Evolutionary conservation across 768 basidiomycete species (phyloP).

Genomic region (Ramaria sp.): DNA sequence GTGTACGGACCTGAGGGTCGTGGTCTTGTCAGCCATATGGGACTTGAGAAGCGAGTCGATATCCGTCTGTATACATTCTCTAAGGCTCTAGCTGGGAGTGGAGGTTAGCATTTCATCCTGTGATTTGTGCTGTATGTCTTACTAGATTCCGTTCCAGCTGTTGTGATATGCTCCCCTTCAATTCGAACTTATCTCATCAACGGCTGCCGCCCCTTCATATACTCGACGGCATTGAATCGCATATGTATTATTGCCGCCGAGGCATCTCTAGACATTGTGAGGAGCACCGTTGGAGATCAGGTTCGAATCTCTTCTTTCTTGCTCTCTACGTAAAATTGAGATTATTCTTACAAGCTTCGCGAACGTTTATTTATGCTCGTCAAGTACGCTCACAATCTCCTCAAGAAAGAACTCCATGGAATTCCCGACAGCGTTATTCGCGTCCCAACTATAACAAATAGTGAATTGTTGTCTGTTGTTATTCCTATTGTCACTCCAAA

Average conservation of each 20-base stretch:
- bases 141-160: neutral
- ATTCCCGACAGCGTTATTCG: neutral
- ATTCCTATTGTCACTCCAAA: neutral
- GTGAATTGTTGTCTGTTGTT: neutral
- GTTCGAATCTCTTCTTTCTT: neutral
- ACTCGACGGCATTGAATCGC: neutral
- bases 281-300: neutral
- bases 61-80: neutral
- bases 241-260: neutral
- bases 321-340: neutral
- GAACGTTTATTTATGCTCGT: neutral
- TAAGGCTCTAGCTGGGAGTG: neutral
- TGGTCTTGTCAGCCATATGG: slow-evolving; percentile 9
- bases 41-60: neutral
- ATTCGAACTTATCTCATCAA: neutral
- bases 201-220: neutral
- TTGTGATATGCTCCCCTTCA: neutral
- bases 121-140: neutral
- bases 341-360: neutral
- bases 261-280: neutral
- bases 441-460: neutral
- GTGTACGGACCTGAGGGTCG: slow-evolving; percentile 15
- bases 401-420: neutral
- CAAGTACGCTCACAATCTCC: neutral
- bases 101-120: neutral